These are phyloP conservation scores for Fomes fomentarius DNA, from an alignment of 1,284 basidiomycete genomes.

Conservation along the genomic window DNA sequence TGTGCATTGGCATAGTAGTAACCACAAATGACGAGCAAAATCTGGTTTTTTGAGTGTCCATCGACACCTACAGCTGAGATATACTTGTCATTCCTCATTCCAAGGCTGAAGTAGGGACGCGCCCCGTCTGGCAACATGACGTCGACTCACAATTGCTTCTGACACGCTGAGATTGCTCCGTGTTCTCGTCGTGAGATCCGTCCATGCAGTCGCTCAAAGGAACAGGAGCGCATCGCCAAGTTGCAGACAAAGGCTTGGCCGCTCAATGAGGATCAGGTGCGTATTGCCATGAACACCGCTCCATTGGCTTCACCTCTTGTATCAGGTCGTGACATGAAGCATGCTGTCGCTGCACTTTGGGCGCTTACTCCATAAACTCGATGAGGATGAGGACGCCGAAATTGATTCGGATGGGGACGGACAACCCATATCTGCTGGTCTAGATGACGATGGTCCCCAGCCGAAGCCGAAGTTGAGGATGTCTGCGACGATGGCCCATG, in stretches of 20 bases:
- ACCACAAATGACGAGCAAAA: no score
- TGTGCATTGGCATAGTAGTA: no score
- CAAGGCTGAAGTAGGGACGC: no score
- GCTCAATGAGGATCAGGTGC: conserved; percentile 33
- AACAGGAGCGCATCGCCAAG: conserved; percentile 60
- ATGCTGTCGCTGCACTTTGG: conserved; percentile 47
- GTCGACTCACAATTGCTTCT: conserved; percentile 35
- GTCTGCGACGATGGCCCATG: neutral
- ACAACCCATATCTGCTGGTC: neutral
- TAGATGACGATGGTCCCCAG: neutral
- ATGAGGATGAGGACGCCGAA: conserved; percentile 18
- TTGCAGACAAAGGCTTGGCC: conserved; percentile 61
- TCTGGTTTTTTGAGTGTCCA: no score
- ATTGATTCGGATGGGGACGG: neutral
- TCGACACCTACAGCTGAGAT: no score
- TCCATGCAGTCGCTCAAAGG: conserved; percentile 53
- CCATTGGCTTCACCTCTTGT: neutral
- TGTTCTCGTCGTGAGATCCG: conserved; percentile 50
- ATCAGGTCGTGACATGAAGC: conserved; percentile 46
- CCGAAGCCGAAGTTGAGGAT: conserved; percentile 3
- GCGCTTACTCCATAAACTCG: conserved; percentile 28
- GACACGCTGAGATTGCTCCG: conserved; percentile 40
- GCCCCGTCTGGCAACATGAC: conserved; percentile 41
- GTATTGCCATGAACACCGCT: neutral
- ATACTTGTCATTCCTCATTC: no score